phyloP scores from a whole-genome alignment of 129 eudicot species.

The Tagetes patula region DNA sequence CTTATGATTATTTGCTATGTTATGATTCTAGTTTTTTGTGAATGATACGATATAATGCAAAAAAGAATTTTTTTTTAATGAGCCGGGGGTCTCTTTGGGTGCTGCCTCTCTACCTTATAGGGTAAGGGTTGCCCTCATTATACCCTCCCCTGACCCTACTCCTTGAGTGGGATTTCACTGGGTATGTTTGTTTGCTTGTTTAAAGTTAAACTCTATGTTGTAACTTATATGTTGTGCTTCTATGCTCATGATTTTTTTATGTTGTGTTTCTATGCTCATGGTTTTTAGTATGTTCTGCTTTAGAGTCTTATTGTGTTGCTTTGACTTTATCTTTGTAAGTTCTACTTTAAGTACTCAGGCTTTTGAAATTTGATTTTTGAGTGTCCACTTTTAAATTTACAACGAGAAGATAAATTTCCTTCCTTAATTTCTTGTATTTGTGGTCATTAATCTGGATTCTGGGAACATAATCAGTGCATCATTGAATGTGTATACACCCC shows the following conservation, averaged over 20 bases:
- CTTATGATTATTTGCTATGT: too few species aligned
- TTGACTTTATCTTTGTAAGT: background rate
- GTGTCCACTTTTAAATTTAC: background rate
- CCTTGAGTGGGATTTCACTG: too few species aligned
- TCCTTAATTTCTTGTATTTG: background rate
- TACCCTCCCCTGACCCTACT: too few species aligned
- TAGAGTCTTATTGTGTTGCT: background rate
- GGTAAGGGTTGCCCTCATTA: too few species aligned
- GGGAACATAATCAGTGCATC: conserved; percentile 7
- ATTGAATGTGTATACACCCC: background rate
- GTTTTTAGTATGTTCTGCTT: conserved; percentile 9
- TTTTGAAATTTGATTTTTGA: background rate
- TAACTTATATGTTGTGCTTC: background rate
- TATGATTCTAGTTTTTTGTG: too few species aligned
- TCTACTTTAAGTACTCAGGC: background rate
- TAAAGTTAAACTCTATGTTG: conserved; percentile 10
- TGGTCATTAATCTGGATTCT: conserved; percentile 4
- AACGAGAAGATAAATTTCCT: background rate
- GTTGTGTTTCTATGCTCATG: background rate
- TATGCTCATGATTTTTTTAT: background rate
- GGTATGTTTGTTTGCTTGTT: too few species aligned
- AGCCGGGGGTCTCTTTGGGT: too few species aligned
- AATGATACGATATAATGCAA: too few species aligned
- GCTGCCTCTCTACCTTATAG: too few species aligned
- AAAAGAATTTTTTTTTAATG: too few species aligned